Evolutionary conservation across 1,284 basidiomycete genomes (phyloP).

Genomic region (Marasmius tenuissimus): DNA sequence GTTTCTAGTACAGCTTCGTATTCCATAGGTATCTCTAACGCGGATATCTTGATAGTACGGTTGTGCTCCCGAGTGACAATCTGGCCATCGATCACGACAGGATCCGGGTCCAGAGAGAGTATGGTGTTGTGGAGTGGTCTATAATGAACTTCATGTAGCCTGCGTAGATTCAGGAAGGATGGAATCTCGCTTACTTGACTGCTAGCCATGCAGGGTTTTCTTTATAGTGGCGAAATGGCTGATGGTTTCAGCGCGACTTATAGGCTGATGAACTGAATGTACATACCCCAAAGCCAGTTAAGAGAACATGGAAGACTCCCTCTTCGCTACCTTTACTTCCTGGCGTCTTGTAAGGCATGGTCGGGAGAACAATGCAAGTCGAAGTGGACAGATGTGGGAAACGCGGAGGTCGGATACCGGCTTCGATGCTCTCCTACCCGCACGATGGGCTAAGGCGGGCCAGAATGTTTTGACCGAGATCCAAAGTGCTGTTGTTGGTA

Average conservation of each 20-base stretch:
- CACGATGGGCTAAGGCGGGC: too few relatives aligned
- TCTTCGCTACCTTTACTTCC: not conserved
- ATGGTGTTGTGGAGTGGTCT: slow-evolving; percentile 46
- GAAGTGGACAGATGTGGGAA: not conserved
- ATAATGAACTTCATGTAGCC: not conserved
- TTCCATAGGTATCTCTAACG: slow-evolving; percentile 58
- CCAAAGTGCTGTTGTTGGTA: too few relatives aligned
- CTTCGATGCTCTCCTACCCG: too few relatives aligned
- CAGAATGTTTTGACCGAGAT: too few relatives aligned
- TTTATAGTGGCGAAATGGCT: slow-evolving; percentile 50
- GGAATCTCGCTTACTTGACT: slow-evolving; percentile 25
- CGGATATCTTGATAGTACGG: slow-evolving; percentile 56
- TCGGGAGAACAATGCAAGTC: not conserved
- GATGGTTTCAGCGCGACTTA: slow-evolving; percentile 1
- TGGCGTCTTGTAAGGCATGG: not conserved
- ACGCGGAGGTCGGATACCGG: too few relatives aligned
- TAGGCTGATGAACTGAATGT: not conserved
- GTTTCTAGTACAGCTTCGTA: slow-evolving; percentile 60
- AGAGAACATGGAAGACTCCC: slow-evolving; percentile 16
- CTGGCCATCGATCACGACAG: slow-evolving; percentile 9
- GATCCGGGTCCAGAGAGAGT: slow-evolving; percentile 21
- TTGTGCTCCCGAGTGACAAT: slow-evolving; percentile 8
- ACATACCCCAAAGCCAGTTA: slow-evolving; percentile 24
- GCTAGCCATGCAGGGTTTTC: slow-evolving; percentile 61
- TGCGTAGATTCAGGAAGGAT: not conserved